Evolutionary conservation across 345 rosid species (phyloP).

Genomic region (Hypericum androsaemum): DNA sequence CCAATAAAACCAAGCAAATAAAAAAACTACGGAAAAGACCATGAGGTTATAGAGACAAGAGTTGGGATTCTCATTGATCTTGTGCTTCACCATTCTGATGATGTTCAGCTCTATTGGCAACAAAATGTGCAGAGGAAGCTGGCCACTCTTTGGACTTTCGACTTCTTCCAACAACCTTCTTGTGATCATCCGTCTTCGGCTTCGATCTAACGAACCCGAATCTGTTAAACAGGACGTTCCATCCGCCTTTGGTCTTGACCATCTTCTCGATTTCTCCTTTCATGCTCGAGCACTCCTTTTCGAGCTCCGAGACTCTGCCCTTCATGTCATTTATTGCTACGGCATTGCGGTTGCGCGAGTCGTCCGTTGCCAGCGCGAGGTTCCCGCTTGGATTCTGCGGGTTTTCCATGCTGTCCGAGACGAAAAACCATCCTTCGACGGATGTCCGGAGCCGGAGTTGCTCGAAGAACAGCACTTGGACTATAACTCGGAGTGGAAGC

Average conservation of each 20-base stretch:
- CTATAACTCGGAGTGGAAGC: conserved; percentile 72
- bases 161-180: not conserved
- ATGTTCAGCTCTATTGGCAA: too few species aligned
- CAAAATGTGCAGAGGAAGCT: too few species aligned
- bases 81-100: too few species aligned
- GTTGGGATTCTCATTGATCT: too few species aligned
- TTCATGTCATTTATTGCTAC: conserved; percentile 43
- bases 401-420: conserved; percentile 45
- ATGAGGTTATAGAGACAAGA: too few species aligned
- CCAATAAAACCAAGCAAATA: too few species aligned
- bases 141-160: too few species aligned
- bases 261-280: conserved; percentile 68
- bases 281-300: conserved; percentile 69
- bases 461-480: conserved; percentile 86
- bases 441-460: conserved; percentile 81
- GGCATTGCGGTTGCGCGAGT: conserved; percentile 11
- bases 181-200: conserved; percentile 5
- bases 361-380: conserved; percentile 33
- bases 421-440: conserved; percentile 54
- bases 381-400: conserved; percentile 31
- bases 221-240: conserved; percentile 45
- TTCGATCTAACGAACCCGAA: conserved; percentile 25
- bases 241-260: conserved; percentile 48
- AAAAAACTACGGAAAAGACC: too few species aligned
- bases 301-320: conserved; percentile 62